Base-by-base conservation (phyloP, 169 alveolate genomes). In the Plasmodium vivax region DNA sequence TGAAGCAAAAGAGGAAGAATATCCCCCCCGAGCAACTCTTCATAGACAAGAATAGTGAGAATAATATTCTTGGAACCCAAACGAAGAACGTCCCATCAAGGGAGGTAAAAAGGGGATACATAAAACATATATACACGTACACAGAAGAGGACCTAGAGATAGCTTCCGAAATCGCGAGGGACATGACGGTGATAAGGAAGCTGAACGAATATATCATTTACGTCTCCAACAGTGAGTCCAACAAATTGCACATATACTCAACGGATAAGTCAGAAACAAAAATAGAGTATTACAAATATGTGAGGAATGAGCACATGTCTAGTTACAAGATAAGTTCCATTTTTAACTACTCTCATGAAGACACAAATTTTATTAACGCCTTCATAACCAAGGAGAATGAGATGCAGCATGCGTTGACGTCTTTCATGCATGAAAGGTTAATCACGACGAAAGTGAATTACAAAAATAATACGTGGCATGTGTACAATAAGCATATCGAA, bases 241-340 rank as follows among this genome's bases (percentile, higher is more conserved):
- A 93, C 30, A 81, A 45, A 93, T 34, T 77, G 36, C 79, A 43
- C 47, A 68, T 85, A 36, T 83, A 83, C 36, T 47, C 90, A 41
- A 82, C 94, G 6, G 81, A 88, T 10, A 41, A 56, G 34, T 19
- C 79, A n/a, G 80, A 82, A 71, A 41, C 47, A 3, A 56, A 84
- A 83, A 77, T 81, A 27, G 62, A 23, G 43, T 93, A 82, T 82
- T 74, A 82, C 47, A 84, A 72, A 34, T 56, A 38, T 83, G 62
- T 82, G 19, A 73, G 27, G 36, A 73, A 84, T 82, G 84, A 75
- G 51, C 38, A 87, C 51, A 51, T 75, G 83, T 80, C 83, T 2
- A 84, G 82, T n/a, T 87, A 90, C 73, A 93, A 34, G 97, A 92
- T 85, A 94, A 93, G 92, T 98, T 99, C 79, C 97, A 95, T 71